These are phyloP conservation scores for Schizothecium vesticola DNA, from an alignment of 495 filamentous ascomycete species.

Conservation along the genomic window DNA sequence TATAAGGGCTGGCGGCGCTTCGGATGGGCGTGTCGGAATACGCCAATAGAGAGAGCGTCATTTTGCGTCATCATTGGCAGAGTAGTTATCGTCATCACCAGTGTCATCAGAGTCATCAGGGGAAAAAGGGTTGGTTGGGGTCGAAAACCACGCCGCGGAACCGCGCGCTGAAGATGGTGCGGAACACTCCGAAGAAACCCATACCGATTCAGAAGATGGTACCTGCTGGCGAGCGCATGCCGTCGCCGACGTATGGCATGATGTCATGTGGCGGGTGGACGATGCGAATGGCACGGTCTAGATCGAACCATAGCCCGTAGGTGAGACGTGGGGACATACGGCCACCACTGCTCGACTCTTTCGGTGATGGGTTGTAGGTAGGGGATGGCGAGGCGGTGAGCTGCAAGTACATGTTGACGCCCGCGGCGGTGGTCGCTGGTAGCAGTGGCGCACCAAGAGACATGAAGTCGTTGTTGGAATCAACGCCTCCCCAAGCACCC, in stretches of 20 bases:
- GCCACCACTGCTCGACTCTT: background rate
- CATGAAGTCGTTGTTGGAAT: background rate
- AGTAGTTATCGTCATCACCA: background rate
- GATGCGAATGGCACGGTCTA: slow-evolving; percentile 10
- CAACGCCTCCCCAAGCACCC: background rate
- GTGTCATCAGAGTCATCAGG: background rate
- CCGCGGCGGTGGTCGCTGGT: background rate
- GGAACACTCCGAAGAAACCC: slow-evolving; percentile 5
- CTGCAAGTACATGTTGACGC: slow-evolving; percentile 2
- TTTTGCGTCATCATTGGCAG: background rate
- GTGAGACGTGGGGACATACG: slow-evolving; percentile 12
- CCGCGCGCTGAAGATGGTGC: slow-evolving; percentile 1
- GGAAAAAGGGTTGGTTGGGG: background rate
- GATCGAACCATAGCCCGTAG: slow-evolving; percentile 17
- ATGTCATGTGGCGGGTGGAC: slow-evolving; percentile 11
- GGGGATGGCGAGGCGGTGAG: background rate
- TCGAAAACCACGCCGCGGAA: slow-evolving; percentile 1
- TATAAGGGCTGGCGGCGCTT: background rate
- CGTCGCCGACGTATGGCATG: slow-evolving; percentile 11
- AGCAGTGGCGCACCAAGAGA: background rate
- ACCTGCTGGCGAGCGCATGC: slow-evolving; percentile 10
- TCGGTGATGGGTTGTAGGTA: background rate
- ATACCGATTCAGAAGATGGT: slow-evolving; percentile 12
- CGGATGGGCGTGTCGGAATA: slow-evolving; percentile 1
- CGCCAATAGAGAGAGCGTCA: background rate